phyloP scores from a whole-genome alignment of 768 basidiomycete genomes.

The Dentipellis sp. region DNA sequence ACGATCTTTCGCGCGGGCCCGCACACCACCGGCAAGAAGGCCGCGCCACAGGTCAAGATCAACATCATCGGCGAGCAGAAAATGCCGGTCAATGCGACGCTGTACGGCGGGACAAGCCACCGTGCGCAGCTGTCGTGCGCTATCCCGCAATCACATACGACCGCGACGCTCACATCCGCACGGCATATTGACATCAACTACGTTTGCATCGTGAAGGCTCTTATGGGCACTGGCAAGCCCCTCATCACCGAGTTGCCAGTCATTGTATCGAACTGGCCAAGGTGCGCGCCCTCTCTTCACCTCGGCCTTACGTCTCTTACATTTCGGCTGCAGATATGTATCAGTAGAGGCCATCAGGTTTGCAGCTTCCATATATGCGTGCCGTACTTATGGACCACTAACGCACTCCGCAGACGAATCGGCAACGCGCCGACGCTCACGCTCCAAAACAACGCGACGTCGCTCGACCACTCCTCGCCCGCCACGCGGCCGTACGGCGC shows the following conservation, averaged over 20 bases:
- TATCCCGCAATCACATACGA: conserved; percentile 66
- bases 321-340: conserved; percentile 39
- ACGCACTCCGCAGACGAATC: conserved; percentile 31
- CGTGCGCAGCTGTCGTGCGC: conserved; percentile 64
- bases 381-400: not conserved
- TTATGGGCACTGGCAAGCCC: conserved; percentile 58
- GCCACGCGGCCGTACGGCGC: not conserved
- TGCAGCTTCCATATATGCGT: not conserved
- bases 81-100: conserved; percentile 57
- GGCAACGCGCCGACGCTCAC: conserved; percentile 34
- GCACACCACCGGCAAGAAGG: conserved; percentile 45
- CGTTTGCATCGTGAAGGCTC: conserved; percentile 64
- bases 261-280: conserved; percentile 80
- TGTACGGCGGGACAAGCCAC: conserved; percentile 65
- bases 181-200: conserved; percentile 84
- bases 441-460: conserved; percentile 9
- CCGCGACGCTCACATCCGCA: conserved; percentile 74
- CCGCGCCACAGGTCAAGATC: conserved; percentile 45
- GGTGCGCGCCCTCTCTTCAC: conserved; percentile 32
- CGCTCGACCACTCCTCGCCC: not conserved
- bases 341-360: conserved; percentile 62
- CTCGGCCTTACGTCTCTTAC: not conserved
- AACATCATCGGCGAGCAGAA: conserved; percentile 60
- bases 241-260: conserved; percentile 69
- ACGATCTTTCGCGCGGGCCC: conserved; percentile 65